Evolutionary conservation across 192 early-diverging fungal genomes (phyloP).

Genomic region (Mycoemilia scoparia): DNA sequence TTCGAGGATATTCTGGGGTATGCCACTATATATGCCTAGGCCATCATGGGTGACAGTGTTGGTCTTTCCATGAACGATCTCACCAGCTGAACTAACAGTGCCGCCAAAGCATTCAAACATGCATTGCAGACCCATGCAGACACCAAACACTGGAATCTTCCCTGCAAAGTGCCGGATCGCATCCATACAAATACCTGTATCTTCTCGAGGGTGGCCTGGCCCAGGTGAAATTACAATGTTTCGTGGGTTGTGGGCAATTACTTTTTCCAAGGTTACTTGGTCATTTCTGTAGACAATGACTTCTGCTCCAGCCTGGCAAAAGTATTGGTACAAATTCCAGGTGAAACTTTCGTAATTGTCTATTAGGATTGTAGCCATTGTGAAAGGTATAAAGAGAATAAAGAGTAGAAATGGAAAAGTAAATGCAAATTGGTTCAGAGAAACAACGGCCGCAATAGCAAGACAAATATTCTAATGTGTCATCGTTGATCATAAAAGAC

Average conservation of each 20-base stretch:
- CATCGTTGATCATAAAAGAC: too few species aligned
- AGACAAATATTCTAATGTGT: too few species aligned
- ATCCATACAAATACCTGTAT: constrained; percentile 79
- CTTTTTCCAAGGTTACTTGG: constrained; percentile 70
- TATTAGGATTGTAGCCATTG: constrained; percentile 52
- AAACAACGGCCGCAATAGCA: too few species aligned
- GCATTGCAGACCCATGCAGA: constrained; percentile 95
- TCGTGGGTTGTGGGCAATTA: constrained; percentile 60
- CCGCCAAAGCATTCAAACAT: constrained; percentile 95
- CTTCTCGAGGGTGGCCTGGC: constrained; percentile 79
- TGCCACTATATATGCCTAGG: constrained; percentile 64
- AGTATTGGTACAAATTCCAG: constrained; percentile 95
- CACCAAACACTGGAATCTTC: constrained; percentile 88
- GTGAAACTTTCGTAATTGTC: constrained; percentile 99
- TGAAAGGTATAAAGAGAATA: not conserved
- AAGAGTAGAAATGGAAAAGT: constrained; percentile 1
- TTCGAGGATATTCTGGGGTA: constrained; percentile 68
- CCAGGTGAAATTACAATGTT: constrained; percentile 96
- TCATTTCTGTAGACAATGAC: constrained; percentile 90
- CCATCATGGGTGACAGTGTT: constrained; percentile 79
- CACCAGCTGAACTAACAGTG: constrained; percentile 78
- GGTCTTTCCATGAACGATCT: constrained; percentile 96
- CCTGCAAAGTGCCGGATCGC: constrained; percentile 78
- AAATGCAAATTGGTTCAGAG: too few species aligned
- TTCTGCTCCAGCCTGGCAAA: constrained; percentile 76